Conservation (phyloP, 129 eudicot species). For the Escallonia herrerae region DNA sequence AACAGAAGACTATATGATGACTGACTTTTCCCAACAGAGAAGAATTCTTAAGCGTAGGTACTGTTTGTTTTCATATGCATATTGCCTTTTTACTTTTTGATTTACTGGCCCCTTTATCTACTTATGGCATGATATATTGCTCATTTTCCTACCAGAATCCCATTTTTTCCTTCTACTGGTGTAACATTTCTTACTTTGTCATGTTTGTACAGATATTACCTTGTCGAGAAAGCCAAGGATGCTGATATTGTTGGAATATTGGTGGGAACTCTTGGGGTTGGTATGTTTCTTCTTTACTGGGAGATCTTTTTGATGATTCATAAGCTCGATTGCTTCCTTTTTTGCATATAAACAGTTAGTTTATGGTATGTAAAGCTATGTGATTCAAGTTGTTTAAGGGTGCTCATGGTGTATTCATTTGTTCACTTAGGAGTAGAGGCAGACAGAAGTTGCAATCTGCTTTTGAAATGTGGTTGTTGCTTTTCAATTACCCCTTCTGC, state of each 20-base stretch:
- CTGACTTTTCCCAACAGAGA: constrained; percentile 65
- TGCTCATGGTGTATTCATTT: too few relatives aligned
- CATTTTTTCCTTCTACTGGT: neutral
- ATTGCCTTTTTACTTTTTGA: neutral
- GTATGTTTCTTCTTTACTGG: constrained; percentile 25
- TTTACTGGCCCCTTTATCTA: neutral
- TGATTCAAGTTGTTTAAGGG: too few relatives aligned
- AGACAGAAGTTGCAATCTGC: too few relatives aligned
- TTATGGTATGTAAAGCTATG: too few relatives aligned
- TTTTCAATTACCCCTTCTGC: too few relatives aligned
- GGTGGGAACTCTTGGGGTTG: constrained; percentile 98
- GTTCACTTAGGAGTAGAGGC: too few relatives aligned
- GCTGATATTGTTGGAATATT: constrained; percentile 88
- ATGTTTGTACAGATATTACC: constrained; percentile 60
- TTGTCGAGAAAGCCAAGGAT: constrained; percentile 97
- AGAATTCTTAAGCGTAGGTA: constrained; percentile 98
- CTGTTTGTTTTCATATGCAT: constrained; percentile 13
- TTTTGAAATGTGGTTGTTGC: too few relatives aligned
- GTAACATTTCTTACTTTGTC: neutral
- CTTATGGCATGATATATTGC: constrained; percentile 1
- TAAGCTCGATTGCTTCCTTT: too few relatives aligned
- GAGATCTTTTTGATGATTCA: neutral
- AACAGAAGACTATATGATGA: constrained; percentile 37
- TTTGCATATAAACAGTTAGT: too few relatives aligned
- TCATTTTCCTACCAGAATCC: neutral